A percentile compares a stretch with the other conserved stretches of the same genome.
These are phyloP conservation scores for Skeletonema marinoi DNA, from an alignment of 108 stramenopile species.

Conservation along the genomic window DNA sequence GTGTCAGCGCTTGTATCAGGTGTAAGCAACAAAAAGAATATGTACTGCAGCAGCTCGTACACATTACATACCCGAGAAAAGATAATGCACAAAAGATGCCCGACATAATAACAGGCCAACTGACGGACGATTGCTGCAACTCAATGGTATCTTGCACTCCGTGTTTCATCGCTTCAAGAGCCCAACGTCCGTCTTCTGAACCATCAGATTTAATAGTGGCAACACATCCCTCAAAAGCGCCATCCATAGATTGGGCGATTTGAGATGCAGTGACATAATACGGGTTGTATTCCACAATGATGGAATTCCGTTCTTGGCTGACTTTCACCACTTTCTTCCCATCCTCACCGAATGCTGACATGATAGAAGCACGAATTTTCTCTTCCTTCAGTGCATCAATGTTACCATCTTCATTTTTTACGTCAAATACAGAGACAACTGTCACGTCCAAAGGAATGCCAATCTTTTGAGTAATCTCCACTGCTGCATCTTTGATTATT, in stretches of 20 bases:
- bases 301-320: conserved; percentile 21
- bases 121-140: conserved; percentile 14
- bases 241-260: conserved; percentile 42
- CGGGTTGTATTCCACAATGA: conserved; percentile 50
- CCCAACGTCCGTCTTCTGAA: conserved; percentile 29
- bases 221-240: not conserved
- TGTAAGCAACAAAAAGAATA: too few relatives aligned
- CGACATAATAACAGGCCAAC: conserved; percentile 37
- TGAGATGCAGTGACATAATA: conserved; percentile 17
- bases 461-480: conserved; percentile 14
- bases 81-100: conserved; percentile 59
- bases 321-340: conserved; percentile 11
- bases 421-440: conserved; percentile 30
- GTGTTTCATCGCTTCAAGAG: conserved; percentile 7
- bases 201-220: conserved; percentile 14
- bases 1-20: too few relatives aligned
- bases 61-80: conserved; percentile 39
- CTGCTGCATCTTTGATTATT: conserved; percentile 50
- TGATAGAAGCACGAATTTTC: conserved; percentile 10
- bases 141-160: conserved; percentile 3
- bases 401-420: conserved; percentile 27
- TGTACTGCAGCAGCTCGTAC: too few relatives aligned
- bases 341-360: not conserved
- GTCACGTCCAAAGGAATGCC: conserved; percentile 33
- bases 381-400: conserved; percentile 1